Base-by-base conservation (phyloP, 345 rosid species). In the Salix viminalis region DNA sequence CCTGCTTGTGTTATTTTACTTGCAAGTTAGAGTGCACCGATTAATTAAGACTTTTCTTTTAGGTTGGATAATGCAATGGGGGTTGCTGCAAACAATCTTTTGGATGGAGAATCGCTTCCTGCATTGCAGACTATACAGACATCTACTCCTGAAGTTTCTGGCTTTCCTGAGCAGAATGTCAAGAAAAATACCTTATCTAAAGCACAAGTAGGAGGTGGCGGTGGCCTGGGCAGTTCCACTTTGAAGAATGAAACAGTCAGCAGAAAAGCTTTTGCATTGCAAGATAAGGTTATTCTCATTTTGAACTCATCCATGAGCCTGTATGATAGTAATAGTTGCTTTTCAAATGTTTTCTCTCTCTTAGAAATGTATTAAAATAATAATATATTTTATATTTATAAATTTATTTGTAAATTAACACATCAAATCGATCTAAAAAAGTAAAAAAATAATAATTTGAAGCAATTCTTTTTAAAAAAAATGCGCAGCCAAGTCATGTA, bases 211-310 rank as follows among this genome's bases (percentile, higher is more conserved):
- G 86, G 82, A 80, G 85, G 86, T 13, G 87, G 88, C 76, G 84
- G 85, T 70, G 87, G 79, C 70, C 71, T 48, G 48, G 73, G 81
- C 71, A 58, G 84, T 42, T 65, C 90, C 79, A 81, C 85, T 71
- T 79, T 86, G 80, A 92, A 90, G 89, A 87, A 76, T 79, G 96
- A 93, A 87, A 93, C 92, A 68, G 79, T 88, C 75, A 85, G 88
- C 88, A 90, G 76, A 76, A 92, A 89, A 77, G 91, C 92, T 72
- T 96, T 96, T 86, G 94, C 97, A 30, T 75, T 93, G 83, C 99
- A 95, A 84, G 98, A 96, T 82, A 95, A 95, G 97, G 99, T 95
- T 44, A 69, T 77, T 11, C 67, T 77, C 79, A 16, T 18, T 8
- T 14, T 19, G 12, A 60, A 60, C 50, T n/a, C 23, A n/a, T 60